These are phyloP conservation scores for Phaseolus lunatus DNA, from an alignment of 306 rosid genomes.

Conservation along the genomic window DNA sequence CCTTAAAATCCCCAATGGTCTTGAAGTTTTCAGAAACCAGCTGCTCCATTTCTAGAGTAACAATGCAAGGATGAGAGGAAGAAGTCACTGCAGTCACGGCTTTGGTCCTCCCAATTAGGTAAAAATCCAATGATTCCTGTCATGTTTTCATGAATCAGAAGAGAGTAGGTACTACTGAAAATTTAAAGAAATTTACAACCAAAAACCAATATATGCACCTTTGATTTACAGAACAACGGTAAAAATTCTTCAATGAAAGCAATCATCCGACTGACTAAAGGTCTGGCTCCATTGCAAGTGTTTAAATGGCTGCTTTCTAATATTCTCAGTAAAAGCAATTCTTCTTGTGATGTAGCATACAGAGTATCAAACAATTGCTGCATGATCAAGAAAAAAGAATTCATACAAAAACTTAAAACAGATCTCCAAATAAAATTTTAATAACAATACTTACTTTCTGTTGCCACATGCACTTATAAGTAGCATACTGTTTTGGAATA, in stretches of 20 bases:
- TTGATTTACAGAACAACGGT: conserved; percentile 66
- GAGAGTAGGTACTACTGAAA: conserved; percentile 19
- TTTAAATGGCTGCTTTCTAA: conserved; percentile 61
- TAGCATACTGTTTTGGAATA: conserved; percentile 59
- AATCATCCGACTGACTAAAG: conserved; percentile 58
- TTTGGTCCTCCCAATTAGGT: conserved; percentile 63
- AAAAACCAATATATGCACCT: conserved; percentile 60
- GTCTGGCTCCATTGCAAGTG: conserved; percentile 61
- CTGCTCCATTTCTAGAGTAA: conserved; percentile 69
- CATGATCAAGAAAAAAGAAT: conserved; percentile 38
- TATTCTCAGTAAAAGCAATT: conserved; percentile 67
- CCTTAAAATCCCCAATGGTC: conserved; percentile 57
- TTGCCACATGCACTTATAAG: conserved; percentile 83
- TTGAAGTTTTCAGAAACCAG: conserved; percentile 65
- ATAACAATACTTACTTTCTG: conserved; percentile 64
- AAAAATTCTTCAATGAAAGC: conserved; percentile 63
- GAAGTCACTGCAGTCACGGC: conserved; percentile 52
- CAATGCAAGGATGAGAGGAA: conserved; percentile 50
- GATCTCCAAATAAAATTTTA: conserved; percentile 15
- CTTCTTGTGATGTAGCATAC: conserved; percentile 59
- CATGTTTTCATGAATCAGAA: conserved; percentile 38
- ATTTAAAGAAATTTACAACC: conserved; percentile 32
- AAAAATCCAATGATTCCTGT: conserved; percentile 78
- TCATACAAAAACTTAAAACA: conserved; percentile 17
- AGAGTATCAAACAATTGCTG: conserved; percentile 85